phyloP scores from a whole-genome alignment of 352 stramenopile species.

The Plasmopara viticola region DNA sequence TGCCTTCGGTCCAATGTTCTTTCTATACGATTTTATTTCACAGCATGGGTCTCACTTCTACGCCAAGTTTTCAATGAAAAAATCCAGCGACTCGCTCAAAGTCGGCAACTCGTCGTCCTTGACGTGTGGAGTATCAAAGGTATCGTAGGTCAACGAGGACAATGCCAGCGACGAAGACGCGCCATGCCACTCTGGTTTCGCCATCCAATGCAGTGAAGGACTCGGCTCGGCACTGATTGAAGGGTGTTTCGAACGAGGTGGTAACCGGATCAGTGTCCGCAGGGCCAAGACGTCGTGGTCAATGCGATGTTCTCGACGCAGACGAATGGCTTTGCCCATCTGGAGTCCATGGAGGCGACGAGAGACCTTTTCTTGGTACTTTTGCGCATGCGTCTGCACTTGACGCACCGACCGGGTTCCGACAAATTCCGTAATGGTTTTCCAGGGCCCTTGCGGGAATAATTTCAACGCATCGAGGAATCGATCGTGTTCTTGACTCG shows the following conservation, averaged over 20 bases:
- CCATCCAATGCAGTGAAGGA: constrained; percentile 16
- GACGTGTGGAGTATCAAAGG: constrained; percentile 8
- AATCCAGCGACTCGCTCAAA: constrained; percentile 53
- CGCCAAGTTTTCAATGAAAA: constrained; percentile 45
- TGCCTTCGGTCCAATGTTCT: too few species aligned
- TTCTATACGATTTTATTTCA: too few species aligned
- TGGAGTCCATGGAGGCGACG: constrained; percentile 52
- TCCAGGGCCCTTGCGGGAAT: constrained; percentile 49
- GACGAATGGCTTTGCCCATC: constrained; percentile 42
- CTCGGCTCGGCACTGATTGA: background rate
- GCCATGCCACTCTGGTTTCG: constrained; percentile 15
- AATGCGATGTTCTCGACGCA: constrained; percentile 51
- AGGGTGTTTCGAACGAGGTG: constrained; percentile 16
- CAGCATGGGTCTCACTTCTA: constrained; percentile 1
- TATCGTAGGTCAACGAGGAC: constrained; percentile 23
- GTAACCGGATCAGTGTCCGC: constrained; percentile 28
- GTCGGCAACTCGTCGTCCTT: constrained; percentile 33
- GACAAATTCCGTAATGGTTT: constrained; percentile 35
- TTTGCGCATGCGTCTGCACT: constrained; percentile 59
- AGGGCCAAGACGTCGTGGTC: constrained; percentile 43
- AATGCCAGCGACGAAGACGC: constrained; percentile 31
- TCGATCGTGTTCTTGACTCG: constrained; percentile 47
- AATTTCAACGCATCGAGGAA: constrained; percentile 47
- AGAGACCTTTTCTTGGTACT: constrained; percentile 71
- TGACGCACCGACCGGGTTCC: constrained; percentile 52